phyloP scores from a whole-genome alignment of 2,329 filamentous ascomycete species.

The Dissoconium aciculare region DNA sequence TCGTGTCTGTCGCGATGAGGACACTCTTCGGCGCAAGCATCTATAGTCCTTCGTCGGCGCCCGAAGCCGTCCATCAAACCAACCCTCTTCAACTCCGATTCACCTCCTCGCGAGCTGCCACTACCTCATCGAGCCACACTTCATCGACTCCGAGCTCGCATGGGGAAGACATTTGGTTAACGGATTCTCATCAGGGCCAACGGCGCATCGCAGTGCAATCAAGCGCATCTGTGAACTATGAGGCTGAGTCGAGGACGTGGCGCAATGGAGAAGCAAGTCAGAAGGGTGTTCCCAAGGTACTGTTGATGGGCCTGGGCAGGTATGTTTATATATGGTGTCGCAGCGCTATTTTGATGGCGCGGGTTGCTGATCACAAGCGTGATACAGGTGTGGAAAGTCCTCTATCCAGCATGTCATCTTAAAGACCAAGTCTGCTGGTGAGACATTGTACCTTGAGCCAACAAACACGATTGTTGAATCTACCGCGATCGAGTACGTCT shows the following conservation, averaged over 20 bases:
- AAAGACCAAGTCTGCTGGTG: constrained; percentile 88
- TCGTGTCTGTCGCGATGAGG: constrained; percentile 21
- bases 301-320: constrained; percentile 94
- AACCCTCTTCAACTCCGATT: constrained; percentile 22
- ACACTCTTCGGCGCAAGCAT: constrained; percentile 23
- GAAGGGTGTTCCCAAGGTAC: constrained; percentile 48
- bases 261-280: constrained; percentile 11
- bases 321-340: constrained; percentile 30
- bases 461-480: constrained; percentile 82
- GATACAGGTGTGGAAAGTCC: constrained; percentile 77
- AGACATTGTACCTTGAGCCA: constrained; percentile 90
- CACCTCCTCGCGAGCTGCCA: constrained; percentile 11
- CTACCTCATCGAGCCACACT: constrained; percentile 11
- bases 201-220: constrained; percentile 11
- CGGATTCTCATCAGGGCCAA: constrained; percentile 17
- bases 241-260: constrained; percentile 5
- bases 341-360: constrained; percentile 1
- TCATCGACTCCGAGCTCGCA: constrained; percentile 18
- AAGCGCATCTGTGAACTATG: constrained; percentile 6
- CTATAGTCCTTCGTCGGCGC: constrained; percentile 17
- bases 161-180: constrained; percentile 18
- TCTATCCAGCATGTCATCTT: constrained; percentile 99
- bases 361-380: constrained; percentile 5
- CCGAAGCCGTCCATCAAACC: constrained; percentile 9
- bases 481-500: constrained; percentile 76